Base-by-base conservation (phyloP, 148 eudicot genomes). In the Silene uniflora region DNA sequence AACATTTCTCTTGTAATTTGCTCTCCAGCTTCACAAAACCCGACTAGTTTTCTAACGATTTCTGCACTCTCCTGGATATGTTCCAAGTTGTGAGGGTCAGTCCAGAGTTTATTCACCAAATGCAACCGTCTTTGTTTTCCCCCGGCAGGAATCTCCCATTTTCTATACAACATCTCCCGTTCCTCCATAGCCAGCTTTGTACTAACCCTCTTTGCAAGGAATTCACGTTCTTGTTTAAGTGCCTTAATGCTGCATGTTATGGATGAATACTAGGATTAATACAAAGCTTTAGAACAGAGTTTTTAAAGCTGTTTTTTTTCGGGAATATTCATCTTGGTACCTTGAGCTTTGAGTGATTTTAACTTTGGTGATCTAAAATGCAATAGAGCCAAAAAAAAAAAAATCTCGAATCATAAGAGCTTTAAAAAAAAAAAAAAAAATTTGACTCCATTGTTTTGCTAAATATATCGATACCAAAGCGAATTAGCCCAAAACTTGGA, bases 131-230 rank as follows among this genome's bases (percentile, higher is more conserved):
- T 89, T 67, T 87, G 97, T 63, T 85, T 95, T 22, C 97, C 94
- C 76, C 92, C 98, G 3, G 91, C 86, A 49, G 94, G 94, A 70
- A 95, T 87, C 49, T 92, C 97, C 99, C 99, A 95, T 80, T 88
- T 95, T 39, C 82, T 19, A 84, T 95, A 95, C 19, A 88, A 79
- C 71, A 86, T 56, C 60, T 95, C 99, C 76, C 97, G 86, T 62
- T 92, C 99, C 61, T 95, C 99, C 5, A 84, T 80, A 10, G 85
- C 84, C 58, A 95, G 68, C 72, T 88, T 95, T 35, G 94, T 79
- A 64, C 92, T 95, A 74, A 92, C 94, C 87, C 97, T 89, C 86
- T 87, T 95, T 18, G 99, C 97, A 67, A 95, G 85, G 77, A 88
- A 83, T 58, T 95, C 98, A 67, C 97, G 91, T 78, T 95, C 98